phyloP scores from a whole-genome alignment of 768 basidiomycete species.

The Tulasnella sp. region DNA sequence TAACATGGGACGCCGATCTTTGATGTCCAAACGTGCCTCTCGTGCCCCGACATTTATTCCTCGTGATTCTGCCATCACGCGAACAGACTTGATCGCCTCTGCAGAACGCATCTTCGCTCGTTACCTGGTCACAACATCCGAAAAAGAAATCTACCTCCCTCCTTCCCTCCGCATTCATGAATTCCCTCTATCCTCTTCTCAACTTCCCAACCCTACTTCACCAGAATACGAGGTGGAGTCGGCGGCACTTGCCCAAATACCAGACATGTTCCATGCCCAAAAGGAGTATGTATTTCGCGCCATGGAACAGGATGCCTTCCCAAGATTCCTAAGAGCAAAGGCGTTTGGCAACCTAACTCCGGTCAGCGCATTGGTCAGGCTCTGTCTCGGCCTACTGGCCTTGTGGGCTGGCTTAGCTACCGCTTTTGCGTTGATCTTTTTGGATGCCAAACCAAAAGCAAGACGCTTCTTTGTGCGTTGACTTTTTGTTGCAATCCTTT shows the following conservation, averaged over 20 bases:
- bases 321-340: conserved; percentile 87
- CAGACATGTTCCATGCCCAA: conserved; percentile 94
- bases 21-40: conserved; percentile 18
- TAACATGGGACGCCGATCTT: conserved; percentile 11
- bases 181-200: conserved; percentile 69
- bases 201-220: conserved; percentile 47
- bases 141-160: conserved; percentile 97
- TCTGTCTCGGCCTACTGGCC: conserved; percentile 69
- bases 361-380: conserved; percentile 71
- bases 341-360: conserved; percentile 98
- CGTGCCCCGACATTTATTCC: conserved; percentile 84
- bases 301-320: conserved; percentile 92
- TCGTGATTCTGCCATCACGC: conserved; percentile 79
- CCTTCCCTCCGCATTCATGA: conserved; percentile 80
- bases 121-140: conserved; percentile 79
- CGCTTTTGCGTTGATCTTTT: conserved; percentile 84
- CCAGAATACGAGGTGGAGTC: conserved; percentile 41
- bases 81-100: conserved; percentile 77
- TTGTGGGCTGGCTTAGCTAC: conserved; percentile 93
- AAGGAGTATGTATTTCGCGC: conserved; percentile 95
- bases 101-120: conserved; percentile 95
- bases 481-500: conserved; percentile 1
- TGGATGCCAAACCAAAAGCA: conserved; percentile 85
- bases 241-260: conserved; percentile 70
- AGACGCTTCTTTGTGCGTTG: conserved; percentile 86